Base-by-base conservation (phyloP, 2,329 filamentous ascomycete genomes). In the Plectosphaerella plurivora region DNA sequence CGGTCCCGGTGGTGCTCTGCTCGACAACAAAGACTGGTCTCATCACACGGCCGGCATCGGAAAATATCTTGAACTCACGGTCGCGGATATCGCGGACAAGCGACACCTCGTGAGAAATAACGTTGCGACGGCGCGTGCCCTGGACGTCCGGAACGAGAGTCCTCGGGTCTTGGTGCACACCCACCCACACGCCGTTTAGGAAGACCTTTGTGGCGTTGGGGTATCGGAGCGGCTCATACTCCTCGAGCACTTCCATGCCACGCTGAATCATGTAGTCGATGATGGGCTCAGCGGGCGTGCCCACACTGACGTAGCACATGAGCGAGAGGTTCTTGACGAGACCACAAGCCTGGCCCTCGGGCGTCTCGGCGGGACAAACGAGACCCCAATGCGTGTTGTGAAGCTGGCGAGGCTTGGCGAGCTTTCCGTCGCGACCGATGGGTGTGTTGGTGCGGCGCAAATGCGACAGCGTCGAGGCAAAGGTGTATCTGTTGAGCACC, bases 361-460 rank as follows among this genome's bases (percentile, higher is more conserved):
- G 94, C 15, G 94, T 99, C 69, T 99, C 94, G 28, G 94, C 93
- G 28, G 94, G 94, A 69, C 94, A 99, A 16, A 99, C 93, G 62
- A 97, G 76, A 57, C 94, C 94, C 94, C 94, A 99, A 67, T 99
- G 94, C 7, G 93, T 97, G 71, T 97, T 97, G 77, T 99, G 94
- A 58, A 99, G 81, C 73, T 99, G 95, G 55, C 94, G 89, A 39
- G 94, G 94, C 71, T 99, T 99, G 41, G 95, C 95, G 60, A 99
- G 88, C 72, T 99, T 99, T 60, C 94, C 95, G 71, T 99, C 95
- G 75, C 95, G 85, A 56, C 95, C 94, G 58, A 99, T 96, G 1
- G 94, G 94, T 0, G 95, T 99, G 69, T 99, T 99, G 50, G 95
- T 99, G 65, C 94, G 87, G 63, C 95, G 87, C 72, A 99, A 81